Conservation (phyloP, 2,329 filamentous ascomycete genomes). For the Coniochaeta pulveracea region DNA sequence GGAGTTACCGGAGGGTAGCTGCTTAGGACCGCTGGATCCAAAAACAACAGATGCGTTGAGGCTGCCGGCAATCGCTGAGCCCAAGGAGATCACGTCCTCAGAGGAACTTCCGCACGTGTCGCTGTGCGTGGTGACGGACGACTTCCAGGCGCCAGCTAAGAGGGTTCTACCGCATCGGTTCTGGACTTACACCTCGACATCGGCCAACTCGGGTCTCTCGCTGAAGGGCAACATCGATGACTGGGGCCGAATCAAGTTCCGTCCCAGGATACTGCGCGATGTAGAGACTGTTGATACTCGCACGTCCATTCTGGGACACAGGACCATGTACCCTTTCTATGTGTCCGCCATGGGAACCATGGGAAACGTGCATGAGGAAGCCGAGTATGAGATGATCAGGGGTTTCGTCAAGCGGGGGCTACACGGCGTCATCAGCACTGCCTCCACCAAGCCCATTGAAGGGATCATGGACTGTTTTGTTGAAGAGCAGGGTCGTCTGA, state of each 20-base stretch:
- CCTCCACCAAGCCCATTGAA: constrained; percentile 3
- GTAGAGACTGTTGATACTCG: constrained; percentile 13
- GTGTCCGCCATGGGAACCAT: constrained; percentile 4
- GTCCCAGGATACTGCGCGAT: constrained; percentile 20
- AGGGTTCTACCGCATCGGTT: constrained; percentile 52
- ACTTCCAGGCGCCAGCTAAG: constrained; percentile 35
- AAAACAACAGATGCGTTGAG: constrained; percentile 13
- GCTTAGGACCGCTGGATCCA: constrained; percentile 15
- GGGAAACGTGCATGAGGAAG: constrained; percentile 3
- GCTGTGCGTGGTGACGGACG: constrained; percentile 22
- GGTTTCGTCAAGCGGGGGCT: constrained; percentile 3
- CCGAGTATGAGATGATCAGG: constrained; percentile 3
- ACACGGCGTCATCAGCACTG: constrained; percentile 8
- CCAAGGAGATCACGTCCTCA: constrained; percentile 5
- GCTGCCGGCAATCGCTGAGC: constrained; percentile 4
- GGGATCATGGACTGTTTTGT: constrained; percentile 4
- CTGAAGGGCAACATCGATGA: constrained; percentile 16
- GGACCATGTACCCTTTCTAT: constrained; percentile 4
- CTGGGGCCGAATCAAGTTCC: constrained; percentile 15
- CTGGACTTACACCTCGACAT: constrained; percentile 17
- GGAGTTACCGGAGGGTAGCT: constrained; percentile 18
- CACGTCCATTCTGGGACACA: constrained; percentile 15
- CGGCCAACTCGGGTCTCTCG: constrained; percentile 18
- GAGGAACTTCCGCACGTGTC: constrained; percentile 15
- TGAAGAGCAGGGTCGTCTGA: constrained; percentile 1